Evolutionary conservation across 2,329 filamentous ascomycete species (phyloP).

Genomic region (Plenodomus lindquistii): DNA sequence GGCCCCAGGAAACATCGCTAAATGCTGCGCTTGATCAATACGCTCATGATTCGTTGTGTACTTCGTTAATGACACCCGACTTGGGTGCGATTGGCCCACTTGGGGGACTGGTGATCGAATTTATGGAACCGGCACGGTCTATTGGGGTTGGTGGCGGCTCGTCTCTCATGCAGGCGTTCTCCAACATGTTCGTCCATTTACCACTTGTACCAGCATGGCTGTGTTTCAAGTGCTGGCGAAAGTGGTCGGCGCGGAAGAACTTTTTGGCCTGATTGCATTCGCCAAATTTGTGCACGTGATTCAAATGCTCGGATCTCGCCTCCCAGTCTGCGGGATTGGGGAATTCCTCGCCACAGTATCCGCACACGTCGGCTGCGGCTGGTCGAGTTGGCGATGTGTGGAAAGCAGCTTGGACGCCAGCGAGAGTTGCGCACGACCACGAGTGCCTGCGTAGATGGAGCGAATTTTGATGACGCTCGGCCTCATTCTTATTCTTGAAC

Average conservation of each 20-base stretch:
- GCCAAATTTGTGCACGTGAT: constrained; percentile 91
- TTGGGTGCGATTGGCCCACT: constrained; percentile 36
- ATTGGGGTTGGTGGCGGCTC: constrained; percentile 66
- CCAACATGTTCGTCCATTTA: constrained; percentile 98
- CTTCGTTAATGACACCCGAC: constrained; percentile 44
- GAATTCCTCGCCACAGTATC: constrained; percentile 95
- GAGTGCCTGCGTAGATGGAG: constrained; percentile 90
- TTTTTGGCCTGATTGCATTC: constrained; percentile 99
- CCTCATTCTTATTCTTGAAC: constrained; percentile 99
- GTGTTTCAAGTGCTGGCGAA: constrained; percentile 96
- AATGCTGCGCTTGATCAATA: neutral
- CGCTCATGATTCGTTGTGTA: constrained; percentile 43
- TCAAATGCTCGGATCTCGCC: constrained; percentile 80
- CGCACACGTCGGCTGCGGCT: constrained; percentile 74
- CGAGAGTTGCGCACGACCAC: constrained; percentile 91
- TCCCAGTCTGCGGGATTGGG: constrained; percentile 88
- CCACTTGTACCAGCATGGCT: constrained; percentile 94
- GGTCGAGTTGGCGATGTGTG: constrained; percentile 74
- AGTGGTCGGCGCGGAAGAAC: constrained; percentile 96
- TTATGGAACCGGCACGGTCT: constrained; percentile 41
- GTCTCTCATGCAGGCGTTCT: constrained; percentile 95
- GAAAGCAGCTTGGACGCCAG: constrained; percentile 76
- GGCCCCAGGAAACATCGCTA: constrained; percentile 9
- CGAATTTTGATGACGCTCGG: constrained; percentile 93
- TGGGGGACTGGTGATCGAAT: constrained; percentile 35